A percentile compares a stretch with the other conserved stretches of the same genome.
Conservation (phyloP, 2,329 filamentous ascomycete genomes). For the Cytospora paraplurivora region DNA sequence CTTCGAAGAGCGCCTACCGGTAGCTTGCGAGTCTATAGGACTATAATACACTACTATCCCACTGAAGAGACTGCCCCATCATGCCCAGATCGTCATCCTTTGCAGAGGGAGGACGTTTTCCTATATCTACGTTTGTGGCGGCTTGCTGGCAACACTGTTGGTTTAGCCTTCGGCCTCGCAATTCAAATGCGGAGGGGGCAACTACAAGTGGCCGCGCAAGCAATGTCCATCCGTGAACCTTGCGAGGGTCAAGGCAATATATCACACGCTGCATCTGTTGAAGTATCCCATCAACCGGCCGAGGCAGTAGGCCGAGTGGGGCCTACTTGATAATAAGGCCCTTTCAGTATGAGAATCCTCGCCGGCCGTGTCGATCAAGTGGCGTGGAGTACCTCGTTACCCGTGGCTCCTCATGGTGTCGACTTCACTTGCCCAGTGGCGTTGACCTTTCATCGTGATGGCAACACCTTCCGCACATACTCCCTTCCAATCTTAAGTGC, state of each 20-base stretch:
- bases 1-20: neutral
- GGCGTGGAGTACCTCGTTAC: neutral
- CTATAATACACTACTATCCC: neutral
- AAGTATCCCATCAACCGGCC: neutral
- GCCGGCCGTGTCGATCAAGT: neutral
- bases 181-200: neutral
- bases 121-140: neutral
- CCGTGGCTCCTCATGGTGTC: neutral
- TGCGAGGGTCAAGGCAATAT: neutral
- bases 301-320: neutral
- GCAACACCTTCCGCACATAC: conserved; percentile 61
- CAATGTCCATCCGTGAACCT: neutral
- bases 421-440: neutral
- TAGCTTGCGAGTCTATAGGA: neutral
- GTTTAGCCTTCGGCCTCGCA: neutral
- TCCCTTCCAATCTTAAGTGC: conserved; percentile 59
- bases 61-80: neutral
- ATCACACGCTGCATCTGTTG: neutral
- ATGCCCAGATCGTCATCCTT: neutral
- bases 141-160: neutral
- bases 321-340: neutral
- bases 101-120: neutral
- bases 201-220: neutral
- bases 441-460: conserved; percentile 50
- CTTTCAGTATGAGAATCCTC: neutral